Evolutionary conservation across 352 stramenopile genomes (phyloP).

Genomic region (Phytophthora crassamura): DNA sequence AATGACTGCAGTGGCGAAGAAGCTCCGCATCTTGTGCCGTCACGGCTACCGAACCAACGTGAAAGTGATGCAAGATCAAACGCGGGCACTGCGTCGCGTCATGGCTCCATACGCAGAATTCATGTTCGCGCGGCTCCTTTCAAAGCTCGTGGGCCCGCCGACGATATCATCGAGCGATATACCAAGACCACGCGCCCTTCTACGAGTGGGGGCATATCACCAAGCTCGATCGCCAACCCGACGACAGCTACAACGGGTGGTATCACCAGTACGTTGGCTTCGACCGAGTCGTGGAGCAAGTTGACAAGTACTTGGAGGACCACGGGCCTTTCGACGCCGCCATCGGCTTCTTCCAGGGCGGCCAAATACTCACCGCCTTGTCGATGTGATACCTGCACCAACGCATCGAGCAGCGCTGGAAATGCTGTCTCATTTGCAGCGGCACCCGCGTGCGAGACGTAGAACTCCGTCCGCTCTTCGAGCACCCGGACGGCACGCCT

Average conservation of each 20-base stretch:
- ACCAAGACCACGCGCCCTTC: constrained; percentile 45
- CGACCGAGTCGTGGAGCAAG: constrained; percentile 44
- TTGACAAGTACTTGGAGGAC: constrained; percentile 48
- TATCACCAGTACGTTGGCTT: constrained; percentile 54
- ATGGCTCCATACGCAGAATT: constrained; percentile 54
- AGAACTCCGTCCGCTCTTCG: constrained; percentile 42
- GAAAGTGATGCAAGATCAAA: constrained; percentile 61
- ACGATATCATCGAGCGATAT: constrained; percentile 49
- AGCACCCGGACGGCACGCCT: constrained; percentile 25
- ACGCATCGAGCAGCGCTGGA: constrained; percentile 41
- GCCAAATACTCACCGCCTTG: constrained; percentile 49
- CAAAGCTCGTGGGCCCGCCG: constrained; percentile 33
- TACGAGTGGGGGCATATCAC: constrained; percentile 48
- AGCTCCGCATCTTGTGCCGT: constrained; percentile 58
- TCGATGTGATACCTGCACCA: constrained; percentile 49
- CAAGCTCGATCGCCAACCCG: constrained; percentile 28
- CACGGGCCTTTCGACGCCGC: constrained; percentile 61
- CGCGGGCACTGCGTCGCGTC: constrained; percentile 36
- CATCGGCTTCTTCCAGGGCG: constrained; percentile 72
- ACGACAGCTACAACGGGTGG: constrained; percentile 37
- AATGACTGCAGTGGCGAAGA: constrained; percentile 2
- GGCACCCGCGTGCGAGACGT: constrained; percentile 35
- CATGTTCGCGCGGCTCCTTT: constrained; percentile 52
- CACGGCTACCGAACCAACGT: constrained; percentile 64
- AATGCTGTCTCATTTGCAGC: constrained; percentile 51